Conservation (phyloP, 164 flowering plant species). For the Pachysandra terminalis region DNA sequence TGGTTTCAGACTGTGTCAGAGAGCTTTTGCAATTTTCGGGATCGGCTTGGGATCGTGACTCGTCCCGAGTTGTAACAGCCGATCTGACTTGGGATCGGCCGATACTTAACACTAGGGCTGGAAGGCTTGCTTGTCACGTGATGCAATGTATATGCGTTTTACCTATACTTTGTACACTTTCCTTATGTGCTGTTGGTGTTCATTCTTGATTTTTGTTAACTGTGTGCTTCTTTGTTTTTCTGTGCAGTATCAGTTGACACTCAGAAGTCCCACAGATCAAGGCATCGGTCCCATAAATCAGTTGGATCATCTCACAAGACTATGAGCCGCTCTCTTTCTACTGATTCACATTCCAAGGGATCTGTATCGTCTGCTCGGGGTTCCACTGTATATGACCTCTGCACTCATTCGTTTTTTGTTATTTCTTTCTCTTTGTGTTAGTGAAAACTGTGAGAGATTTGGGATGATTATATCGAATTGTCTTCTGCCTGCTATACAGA, state of each 20-base stretch:
- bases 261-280: constrained; percentile 67
- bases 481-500: constrained; percentile 33
- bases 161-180: too few relatives aligned
- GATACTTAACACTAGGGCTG: too few relatives aligned
- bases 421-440: neutral
- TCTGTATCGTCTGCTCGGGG: constrained; percentile 53
- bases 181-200: constrained; percentile 11
- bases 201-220: constrained; percentile 4
- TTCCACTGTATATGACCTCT: constrained; percentile 37
- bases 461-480: too few relatives aligned
- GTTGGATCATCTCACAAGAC: constrained; percentile 68
- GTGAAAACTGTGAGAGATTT: neutral
- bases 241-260: constrained; percentile 89
- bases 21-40: too few relatives aligned
- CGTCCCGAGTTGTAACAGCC: too few relatives aligned
- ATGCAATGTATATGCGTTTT: too few relatives aligned
- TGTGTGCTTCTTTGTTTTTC: constrained; percentile 7
- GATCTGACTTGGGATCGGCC: too few relatives aligned
- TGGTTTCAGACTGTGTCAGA: too few relatives aligned
- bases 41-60: too few relatives aligned
- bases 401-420: constrained; percentile 1
- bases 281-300: constrained; percentile 63
- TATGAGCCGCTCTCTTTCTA: constrained; percentile 64
- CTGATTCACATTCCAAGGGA: constrained; percentile 76
- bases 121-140: too few relatives aligned